Conservation (phyloP, 2,329 filamentous ascomycete genomes). For the Gnomoniopsis smithogilvyi region DNA sequence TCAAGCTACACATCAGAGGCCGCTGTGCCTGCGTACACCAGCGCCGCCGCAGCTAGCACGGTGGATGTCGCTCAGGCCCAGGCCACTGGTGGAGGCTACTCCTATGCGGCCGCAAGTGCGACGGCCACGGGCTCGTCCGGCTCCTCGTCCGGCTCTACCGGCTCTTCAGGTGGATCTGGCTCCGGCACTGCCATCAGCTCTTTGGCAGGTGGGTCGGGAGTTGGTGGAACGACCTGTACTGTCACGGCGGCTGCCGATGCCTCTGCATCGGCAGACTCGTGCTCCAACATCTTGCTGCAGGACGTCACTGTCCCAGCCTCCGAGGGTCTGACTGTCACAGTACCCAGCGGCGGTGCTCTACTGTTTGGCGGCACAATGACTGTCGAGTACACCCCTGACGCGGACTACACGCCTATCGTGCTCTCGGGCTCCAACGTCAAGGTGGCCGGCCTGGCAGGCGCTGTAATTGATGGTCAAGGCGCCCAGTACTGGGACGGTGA, state of each 20-base stretch:
- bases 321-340: slow-evolving; percentile 6
- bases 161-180: neutral
- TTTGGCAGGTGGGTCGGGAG: slow-evolving; percentile 10
- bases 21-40: neutral
- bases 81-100: slow-evolving; percentile 1
- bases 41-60: neutral
- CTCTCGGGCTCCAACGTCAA: slow-evolving; percentile 19
- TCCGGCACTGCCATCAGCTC: slow-evolving; percentile 8
- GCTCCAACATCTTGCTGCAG: slow-evolving; percentile 12
- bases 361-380: slow-evolving; percentile 15
- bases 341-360: slow-evolving; percentile 10
- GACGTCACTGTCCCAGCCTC: slow-evolving; percentile 10
- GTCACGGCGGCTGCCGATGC: slow-evolving; percentile 10
- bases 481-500: slow-evolving; percentile 27
- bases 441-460: slow-evolving; percentile 19
- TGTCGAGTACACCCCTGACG: slow-evolving; percentile 13
- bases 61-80: neutral
- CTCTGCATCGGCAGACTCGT: slow-evolving; percentile 6
- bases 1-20: neutral
- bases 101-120: neutral
- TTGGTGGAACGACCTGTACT: slow-evolving; percentile 14
- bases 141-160: neutral
- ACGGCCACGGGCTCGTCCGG: slow-evolving; percentile 1
- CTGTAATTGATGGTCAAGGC: slow-evolving; percentile 18
- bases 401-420: slow-evolving; percentile 15